These are phyloP conservation scores for Hymenoscyphus fructigenus DNA, from an alignment of 2,329 filamentous ascomycete species.

Conservation along the genomic window DNA sequence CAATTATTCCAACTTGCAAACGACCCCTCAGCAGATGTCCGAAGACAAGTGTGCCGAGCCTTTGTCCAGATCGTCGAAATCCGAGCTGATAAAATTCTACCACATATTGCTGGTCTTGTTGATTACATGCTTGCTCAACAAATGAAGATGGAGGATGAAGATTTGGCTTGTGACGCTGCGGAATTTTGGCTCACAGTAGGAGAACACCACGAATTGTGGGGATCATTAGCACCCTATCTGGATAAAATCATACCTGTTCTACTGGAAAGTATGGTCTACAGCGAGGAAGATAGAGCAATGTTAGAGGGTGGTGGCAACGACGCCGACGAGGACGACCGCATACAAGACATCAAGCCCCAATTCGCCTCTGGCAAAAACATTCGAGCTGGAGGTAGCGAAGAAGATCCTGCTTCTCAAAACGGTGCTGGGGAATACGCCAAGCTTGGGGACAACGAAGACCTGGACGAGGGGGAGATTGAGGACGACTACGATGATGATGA, in stretches of 20 bases:
- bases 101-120: constrained; percentile 83
- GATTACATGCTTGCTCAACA: constrained; percentile 94
- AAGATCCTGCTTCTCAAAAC: constrained; percentile 39
- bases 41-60: constrained; percentile 87
- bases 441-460: constrained; percentile 66
- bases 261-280: constrained; percentile 93
- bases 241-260: constrained; percentile 85
- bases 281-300: constrained; percentile 85
- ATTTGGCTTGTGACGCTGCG: constrained; percentile 88
- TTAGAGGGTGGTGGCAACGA: constrained; percentile 84
- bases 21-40: constrained; percentile 77
- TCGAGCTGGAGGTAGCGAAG: constrained; percentile 43
- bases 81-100: constrained; percentile 83
- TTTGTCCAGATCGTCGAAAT: constrained; percentile 92
- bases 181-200: constrained; percentile 97
- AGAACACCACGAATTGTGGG: constrained; percentile 79
- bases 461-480: constrained; percentile 86
- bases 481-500: constrained; percentile 66
- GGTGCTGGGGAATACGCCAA: constrained; percentile 54
- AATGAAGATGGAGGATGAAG: constrained; percentile 75
- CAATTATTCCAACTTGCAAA: constrained; percentile 79
- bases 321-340: constrained; percentile 85
- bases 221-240: constrained; percentile 74
- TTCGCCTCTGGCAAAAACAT: constrained; percentile 72
- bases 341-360: constrained; percentile 86